phyloP scores from a whole-genome alignment of 345 rosid species.

The Adansonia digitata region DNA sequence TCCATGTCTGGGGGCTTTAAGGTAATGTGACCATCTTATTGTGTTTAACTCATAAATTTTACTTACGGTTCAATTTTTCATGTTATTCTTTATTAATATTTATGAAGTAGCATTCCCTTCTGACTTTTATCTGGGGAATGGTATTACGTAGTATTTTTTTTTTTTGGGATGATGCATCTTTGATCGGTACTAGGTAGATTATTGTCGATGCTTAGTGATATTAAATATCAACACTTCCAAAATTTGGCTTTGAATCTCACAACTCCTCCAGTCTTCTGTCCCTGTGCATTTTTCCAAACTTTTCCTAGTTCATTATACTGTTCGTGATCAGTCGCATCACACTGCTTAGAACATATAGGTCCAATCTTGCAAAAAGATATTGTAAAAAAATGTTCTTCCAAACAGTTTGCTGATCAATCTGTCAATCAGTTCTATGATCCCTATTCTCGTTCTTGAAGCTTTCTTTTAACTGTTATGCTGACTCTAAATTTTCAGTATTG shows the following conservation, averaged over 20 bases:
- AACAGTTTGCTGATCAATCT: not conserved
- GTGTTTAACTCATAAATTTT: not conserved
- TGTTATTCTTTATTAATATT: not conserved
- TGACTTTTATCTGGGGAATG: not conserved
- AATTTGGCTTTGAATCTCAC: not conserved
- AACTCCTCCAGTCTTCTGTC: not conserved
- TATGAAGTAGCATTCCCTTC: not conserved
- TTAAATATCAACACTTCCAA: not conserved
- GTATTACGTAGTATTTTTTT: not conserved
- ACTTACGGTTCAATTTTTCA: not conserved
- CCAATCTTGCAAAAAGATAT: not conserved
- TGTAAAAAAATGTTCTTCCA: not conserved
- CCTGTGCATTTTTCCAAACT: not conserved
- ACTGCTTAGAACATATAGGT: not conserved
- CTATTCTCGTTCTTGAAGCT: not conserved
- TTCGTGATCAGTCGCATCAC: not conserved
- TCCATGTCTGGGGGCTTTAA: conserved; percentile 47
- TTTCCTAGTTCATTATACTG: not conserved
- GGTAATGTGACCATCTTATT: conserved; percentile 36
- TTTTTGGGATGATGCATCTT: not conserved
- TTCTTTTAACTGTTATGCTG: not conserved
- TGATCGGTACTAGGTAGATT: not conserved
- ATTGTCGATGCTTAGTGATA: not conserved
- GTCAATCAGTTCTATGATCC: not conserved
- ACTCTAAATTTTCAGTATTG: not conserved